Conservation (phyloP, 495 filamentous ascomycete genomes). For the Penicillium tannophilum region DNA sequence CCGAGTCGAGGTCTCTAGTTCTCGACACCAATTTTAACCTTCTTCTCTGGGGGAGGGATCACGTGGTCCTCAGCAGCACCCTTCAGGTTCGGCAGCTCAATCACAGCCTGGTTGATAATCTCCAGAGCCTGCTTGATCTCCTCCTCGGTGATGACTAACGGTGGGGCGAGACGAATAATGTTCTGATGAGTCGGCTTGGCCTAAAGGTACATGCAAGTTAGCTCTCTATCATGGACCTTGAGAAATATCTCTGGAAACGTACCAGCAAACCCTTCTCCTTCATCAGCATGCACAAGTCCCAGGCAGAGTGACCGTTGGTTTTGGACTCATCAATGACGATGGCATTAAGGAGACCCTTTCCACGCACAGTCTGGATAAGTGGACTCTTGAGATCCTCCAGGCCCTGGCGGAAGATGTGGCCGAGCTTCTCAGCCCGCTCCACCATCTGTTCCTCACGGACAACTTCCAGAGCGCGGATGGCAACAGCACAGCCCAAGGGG, state of each 20-base stretch:
- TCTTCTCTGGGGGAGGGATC: conserved; percentile 52
- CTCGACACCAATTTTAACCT: conserved; percentile 52
- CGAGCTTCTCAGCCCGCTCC: conserved; percentile 76
- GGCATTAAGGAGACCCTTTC: conserved; percentile 94
- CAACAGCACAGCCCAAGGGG: conserved; percentile 93
- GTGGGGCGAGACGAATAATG: conserved; percentile 71
- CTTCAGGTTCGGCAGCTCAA: conserved; percentile 53
- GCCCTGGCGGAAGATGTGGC: conserved; percentile 81
- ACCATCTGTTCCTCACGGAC: conserved; percentile 89
- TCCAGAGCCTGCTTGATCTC: conserved; percentile 51
- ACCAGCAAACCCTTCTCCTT: conserved; percentile 95
- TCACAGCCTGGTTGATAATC: conserved; percentile 52
- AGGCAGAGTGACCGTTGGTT: conserved; percentile 84
- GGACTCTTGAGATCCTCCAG: conserved; percentile 71
- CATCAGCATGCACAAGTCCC: conserved; percentile 94
- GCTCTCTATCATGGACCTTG: conserved; percentile 12
- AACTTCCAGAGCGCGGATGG: conserved; percentile 93
- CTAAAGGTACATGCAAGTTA: conserved; percentile 49
- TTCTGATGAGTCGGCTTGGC: conserved; percentile 99
- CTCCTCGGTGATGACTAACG: conserved; percentile 58
- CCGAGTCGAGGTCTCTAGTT: conserved; percentile 30
- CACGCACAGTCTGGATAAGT: conserved; percentile 80
- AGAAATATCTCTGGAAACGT: conserved; percentile 30
- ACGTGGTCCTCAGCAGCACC: conserved; percentile 48
- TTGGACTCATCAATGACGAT: conserved; percentile 93